Evolutionary conservation across 305 asterid species (phyloP), one percentile per base, ranked within the genome.

Genomic region (Fraxinus angustifolia): DNA sequence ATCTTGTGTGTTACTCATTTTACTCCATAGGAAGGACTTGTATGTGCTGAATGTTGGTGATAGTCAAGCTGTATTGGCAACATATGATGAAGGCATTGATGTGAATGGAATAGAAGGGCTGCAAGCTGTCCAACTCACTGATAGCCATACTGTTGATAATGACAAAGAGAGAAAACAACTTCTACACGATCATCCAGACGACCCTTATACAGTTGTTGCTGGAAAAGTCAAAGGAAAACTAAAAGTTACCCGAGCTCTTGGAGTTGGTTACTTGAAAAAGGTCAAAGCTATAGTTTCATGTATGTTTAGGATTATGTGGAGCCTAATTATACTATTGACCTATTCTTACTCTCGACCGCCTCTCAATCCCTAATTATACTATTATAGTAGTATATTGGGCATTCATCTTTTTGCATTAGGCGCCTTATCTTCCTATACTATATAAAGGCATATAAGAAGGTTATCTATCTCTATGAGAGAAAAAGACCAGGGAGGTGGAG

Each of bases 211-310:
- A 7, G 45, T 95, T 38, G 87, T 89, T 28, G 92, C 76, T 5
- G 97, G 95, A 53, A 93, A 86, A 87, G 96, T 93, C 30, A 95
- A 95, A 87, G 99, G 99, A 78, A 95, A 90, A 88, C 88, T 95
- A 50, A 91, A 90, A 84, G 98, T 95, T 76, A 92, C 99, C 1
- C 87, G 98, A 79, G 98, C 99, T 56, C 92, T 95, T 68, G 99
- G 99, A 62, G 99, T 95, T 50, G 99, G 99, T 81, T 95, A 95
- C 89, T 87, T 95, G 90, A 93, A 95, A 87, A 91, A 88, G 97
- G 98, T 93, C 83, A 65, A 65, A 65, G 2, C n/a, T 65, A 21
- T 17, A 65, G 73, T 26, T 23, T 65, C 5, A 56, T n/a, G 67
- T 56, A 1, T 5, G 8, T 16, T 35, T 36, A 36, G 67, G 67